phyloP scores from a whole-genome alignment of 495 filamentous ascomycete genomes.

The Penicillium samsonianum region DNA sequence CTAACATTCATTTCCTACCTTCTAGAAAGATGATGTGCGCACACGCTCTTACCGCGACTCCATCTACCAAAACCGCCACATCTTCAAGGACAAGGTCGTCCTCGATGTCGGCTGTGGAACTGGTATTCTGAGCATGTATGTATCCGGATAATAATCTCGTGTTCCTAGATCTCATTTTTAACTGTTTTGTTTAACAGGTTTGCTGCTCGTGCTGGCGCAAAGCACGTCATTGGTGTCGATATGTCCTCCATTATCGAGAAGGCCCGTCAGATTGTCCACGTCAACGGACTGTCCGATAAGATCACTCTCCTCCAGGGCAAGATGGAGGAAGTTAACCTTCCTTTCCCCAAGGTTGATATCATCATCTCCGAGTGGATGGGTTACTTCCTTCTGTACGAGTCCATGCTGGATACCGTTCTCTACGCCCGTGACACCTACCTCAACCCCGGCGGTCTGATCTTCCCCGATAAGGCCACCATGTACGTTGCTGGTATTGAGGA shows the following conservation, averaged over 20 bases:
- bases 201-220: conserved; percentile 88
- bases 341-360: conserved; percentile 89
- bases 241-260: conserved; percentile 97
- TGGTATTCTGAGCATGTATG: conserved; percentile 81
- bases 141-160: conserved; percentile 10
- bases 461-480: conserved; percentile 87
- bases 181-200: conserved; percentile 63
- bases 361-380: conserved; percentile 99
- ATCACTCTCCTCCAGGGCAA: conserved; percentile 93
- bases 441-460: conserved; percentile 77
- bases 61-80: conserved; percentile 91
- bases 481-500: conserved; percentile 88
- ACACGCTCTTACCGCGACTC: conserved; percentile 94
- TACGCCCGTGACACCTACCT: conserved; percentile 94
- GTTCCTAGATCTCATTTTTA: conserved; percentile 7
- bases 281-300: conserved; percentile 77
- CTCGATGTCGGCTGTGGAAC: conserved; percentile 98
- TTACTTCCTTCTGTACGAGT: conserved; percentile 97
- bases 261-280: conserved; percentile 84
- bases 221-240: conserved; percentile 94
- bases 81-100: conserved; percentile 97
- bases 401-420: conserved; percentile 95
- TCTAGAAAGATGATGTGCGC: conserved; percentile 95
- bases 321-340: conserved; percentile 92
- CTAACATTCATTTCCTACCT: conserved; percentile 13